These are phyloP conservation scores for Colletotrichum sp. DNA, from an alignment of 2,329 filamentous ascomycete species.

Conservation along the genomic window DNA sequence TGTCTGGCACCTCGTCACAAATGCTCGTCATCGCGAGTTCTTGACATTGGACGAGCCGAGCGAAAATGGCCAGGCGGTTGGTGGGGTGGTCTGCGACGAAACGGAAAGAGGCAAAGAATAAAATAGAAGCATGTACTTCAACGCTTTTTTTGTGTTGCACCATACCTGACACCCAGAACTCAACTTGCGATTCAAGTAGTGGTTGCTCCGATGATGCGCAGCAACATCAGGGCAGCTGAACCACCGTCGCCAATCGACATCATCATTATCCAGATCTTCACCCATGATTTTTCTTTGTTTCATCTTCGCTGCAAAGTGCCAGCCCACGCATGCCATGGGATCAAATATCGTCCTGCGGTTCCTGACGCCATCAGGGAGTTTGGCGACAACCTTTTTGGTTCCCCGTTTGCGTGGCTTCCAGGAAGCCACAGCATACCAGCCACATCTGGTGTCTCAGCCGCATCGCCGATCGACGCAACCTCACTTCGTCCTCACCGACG, in stretches of 20 bases:
- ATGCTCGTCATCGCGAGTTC: neutral
- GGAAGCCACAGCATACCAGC: neutral
- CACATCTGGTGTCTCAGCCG: neutral
- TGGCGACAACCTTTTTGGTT: neutral
- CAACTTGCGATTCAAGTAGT: neutral
- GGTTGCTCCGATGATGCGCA: neutral
- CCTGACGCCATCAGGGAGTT: neutral
- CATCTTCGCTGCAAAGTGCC: neutral
- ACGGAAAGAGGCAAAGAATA: neutral
- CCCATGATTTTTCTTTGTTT: neutral
- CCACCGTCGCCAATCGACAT: neutral
- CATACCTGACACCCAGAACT: neutral
- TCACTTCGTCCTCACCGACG: neutral
- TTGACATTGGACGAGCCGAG: neutral
- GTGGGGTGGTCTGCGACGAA: neutral
- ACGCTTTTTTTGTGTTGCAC: neutral
- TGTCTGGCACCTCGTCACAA: neutral
- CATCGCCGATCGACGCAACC: neutral
- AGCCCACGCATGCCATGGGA: neutral
- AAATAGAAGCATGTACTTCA: neutral
- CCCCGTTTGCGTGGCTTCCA: neutral
- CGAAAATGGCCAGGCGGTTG: neutral
- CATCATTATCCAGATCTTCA: neutral
- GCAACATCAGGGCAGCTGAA: neutral
- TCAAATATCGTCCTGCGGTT: neutral